Percentiles rank a stretch among this genome's conserved stretches.
Evolutionary conservation across 352 stramenopile genomes (phyloP).

Genomic region (Phytophthora tubulina): DNA sequence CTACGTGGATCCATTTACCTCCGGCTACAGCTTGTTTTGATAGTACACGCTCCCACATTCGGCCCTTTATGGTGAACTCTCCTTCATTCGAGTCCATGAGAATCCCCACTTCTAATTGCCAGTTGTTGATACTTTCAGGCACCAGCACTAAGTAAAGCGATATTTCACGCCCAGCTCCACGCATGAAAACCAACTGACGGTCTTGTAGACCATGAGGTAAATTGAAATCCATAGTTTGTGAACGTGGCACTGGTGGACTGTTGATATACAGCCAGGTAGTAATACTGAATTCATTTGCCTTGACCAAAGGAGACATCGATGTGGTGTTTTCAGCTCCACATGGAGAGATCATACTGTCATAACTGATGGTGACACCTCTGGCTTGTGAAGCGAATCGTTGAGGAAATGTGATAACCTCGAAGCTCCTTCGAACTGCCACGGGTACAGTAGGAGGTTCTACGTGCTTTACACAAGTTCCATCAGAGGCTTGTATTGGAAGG

Average conservation of each 20-base stretch:
- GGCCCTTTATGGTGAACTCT: conserved; percentile 22
- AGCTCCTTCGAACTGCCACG: conserved; percentile 54
- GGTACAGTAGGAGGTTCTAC: background rate
- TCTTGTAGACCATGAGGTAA: conserved; percentile 26
- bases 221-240: conserved; percentile 2
- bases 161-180: conserved; percentile 70
- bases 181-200: conserved; percentile 75
- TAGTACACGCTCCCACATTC: conserved; percentile 67
- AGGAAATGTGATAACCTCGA: conserved; percentile 77
- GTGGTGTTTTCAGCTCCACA: background rate
- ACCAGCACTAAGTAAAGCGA: conserved; percentile 67
- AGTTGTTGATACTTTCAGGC: conserved; percentile 53
- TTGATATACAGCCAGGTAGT: conserved; percentile 88
- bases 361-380: conserved; percentile 68
- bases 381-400: conserved; percentile 63
- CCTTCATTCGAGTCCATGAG: conserved; percentile 37
- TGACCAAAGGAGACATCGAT: conserved; percentile 65
- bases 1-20: conserved; percentile 87
- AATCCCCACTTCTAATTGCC: conserved; percentile 73
- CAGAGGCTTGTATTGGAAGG: conserved; percentile 2
- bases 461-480: background rate
- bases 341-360: conserved; percentile 61
- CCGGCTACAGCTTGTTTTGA: conserved; percentile 79
- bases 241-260: background rate
- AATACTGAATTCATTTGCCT: conserved; percentile 89